Percentiles rank a stretch among this genome's conserved stretches.
These are phyloP conservation scores for Cyberlindnera maritima DNA, from an alignment of 805 yeast genomes.

Conservation along the genomic window DNA sequence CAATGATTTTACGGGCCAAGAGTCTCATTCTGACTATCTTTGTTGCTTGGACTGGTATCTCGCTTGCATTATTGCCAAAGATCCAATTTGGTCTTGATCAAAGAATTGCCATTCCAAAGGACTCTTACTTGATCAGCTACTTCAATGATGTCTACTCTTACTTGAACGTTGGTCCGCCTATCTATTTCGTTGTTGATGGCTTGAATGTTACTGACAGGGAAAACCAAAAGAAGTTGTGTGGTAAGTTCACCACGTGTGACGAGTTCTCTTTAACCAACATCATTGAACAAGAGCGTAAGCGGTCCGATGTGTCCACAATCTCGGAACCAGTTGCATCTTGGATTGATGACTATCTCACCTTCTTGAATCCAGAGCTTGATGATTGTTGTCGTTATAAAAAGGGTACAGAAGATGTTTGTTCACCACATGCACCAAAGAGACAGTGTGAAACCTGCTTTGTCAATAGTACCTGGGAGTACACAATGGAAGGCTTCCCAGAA, in stretches of 20 bases:
- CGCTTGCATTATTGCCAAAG: constrained; percentile 66
- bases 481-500: constrained; percentile 83
- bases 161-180: constrained; percentile 88
- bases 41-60: constrained; percentile 60
- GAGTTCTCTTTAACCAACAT: constrained; percentile 76
- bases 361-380: constrained; percentile 83
- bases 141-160: constrained; percentile 72
- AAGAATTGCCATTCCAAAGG: constrained; percentile 79
- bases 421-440: constrained; percentile 63
- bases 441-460: constrained; percentile 73
- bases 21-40: constrained; percentile 53
- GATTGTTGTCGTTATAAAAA: constrained; percentile 80
- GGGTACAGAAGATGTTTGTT: constrained; percentile 52
- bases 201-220: constrained; percentile 57
- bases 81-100: constrained; percentile 85
- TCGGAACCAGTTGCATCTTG: constrained; percentile 86
- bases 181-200: constrained; percentile 76
- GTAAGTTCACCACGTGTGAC: constrained; percentile 82
- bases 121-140: constrained; percentile 77
- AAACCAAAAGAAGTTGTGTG: constrained; percentile 77
- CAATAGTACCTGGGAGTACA: constrained; percentile 60
- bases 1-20: constrained; percentile 49
- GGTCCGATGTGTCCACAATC: constrained; percentile 62
- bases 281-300: constrained; percentile 77
- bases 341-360: constrained; percentile 87